A percentile compares a stretch with the other conserved stretches of the same genome.
phyloP scores from a whole-genome alignment of 345 rosid genomes.

The Melaleuca quinquenervia region DNA sequence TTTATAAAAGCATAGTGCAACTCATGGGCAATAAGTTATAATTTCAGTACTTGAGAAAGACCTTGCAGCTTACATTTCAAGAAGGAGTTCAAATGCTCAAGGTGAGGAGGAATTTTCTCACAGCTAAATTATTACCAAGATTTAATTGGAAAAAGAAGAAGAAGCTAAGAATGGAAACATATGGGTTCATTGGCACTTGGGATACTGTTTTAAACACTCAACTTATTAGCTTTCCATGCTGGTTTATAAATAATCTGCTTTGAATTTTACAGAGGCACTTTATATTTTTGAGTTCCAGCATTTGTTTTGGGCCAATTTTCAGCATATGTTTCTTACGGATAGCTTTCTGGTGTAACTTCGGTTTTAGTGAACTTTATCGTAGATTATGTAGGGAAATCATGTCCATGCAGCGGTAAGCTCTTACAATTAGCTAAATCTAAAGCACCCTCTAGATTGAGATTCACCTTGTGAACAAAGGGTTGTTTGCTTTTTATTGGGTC shows the following conservation, averaged over 20 bases:
- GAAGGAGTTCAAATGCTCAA: slow-evolving; percentile 88
- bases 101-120: slow-evolving; percentile 21
- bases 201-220: background rate
- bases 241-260: background rate
- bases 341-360: background rate
- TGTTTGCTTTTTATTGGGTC: slow-evolving; percentile 29
- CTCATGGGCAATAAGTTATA: background rate
- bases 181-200: background rate
- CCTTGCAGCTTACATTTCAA: slow-evolving; percentile 59
- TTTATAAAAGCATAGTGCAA: background rate
- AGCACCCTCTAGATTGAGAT: background rate
- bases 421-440: background rate
- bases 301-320: background rate
- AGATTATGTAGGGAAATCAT: background rate
- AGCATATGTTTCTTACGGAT: background rate
- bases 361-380: background rate
- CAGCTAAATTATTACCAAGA: background rate
- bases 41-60: slow-evolving; percentile 61
- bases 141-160: too few relatives aligned
- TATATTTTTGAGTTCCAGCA: background rate
- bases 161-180: background rate
- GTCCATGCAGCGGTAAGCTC: background rate
- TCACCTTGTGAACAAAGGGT: background rate
- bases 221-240: background rate
- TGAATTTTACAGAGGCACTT: background rate